phyloP scores from a whole-genome alignment of 768 basidiomycete genomes.

The Cystoderma amianthinum region DNA sequence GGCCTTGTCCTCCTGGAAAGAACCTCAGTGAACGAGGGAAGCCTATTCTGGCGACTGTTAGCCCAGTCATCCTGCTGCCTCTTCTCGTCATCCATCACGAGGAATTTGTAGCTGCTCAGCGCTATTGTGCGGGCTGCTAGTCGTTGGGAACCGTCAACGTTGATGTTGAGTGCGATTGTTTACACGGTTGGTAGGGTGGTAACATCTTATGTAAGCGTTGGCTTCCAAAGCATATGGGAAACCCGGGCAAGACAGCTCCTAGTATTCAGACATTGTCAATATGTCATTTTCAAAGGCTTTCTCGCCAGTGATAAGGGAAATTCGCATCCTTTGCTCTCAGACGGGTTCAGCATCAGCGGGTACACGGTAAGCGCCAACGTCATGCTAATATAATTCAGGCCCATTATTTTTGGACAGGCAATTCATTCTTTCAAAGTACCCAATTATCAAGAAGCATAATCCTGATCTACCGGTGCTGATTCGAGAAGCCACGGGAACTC shows the following conservation, averaged over 20 bases:
- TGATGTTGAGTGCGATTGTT: constrained; percentile 15
- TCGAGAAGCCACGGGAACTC: constrained; percentile 73
- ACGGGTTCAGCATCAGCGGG: constrained; percentile 71
- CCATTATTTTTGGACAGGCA: constrained; percentile 40
- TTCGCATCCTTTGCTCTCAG: constrained; percentile 78
- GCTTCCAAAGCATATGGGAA: constrained; percentile 6
- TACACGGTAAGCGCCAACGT: constrained; percentile 46
- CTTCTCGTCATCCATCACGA: constrained; percentile 42
- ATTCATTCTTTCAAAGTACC: constrained; percentile 72
- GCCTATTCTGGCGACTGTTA: constrained; percentile 60
- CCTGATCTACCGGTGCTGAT: constrained; percentile 83
- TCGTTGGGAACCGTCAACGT: constrained; percentile 17
- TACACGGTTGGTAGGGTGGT: constrained; percentile 22
- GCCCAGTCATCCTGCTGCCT: constrained; percentile 70
- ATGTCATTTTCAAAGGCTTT: constrained; percentile 72
- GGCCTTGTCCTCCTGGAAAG: constrained; percentile 85
- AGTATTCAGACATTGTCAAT: constrained; percentile 7
- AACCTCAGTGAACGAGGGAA: constrained; percentile 89
- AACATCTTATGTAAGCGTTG: constrained; percentile 27
- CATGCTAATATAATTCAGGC: neutral
- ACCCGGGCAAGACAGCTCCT: no score
- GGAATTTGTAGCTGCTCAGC: constrained; percentile 7
- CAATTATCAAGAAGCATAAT: constrained; percentile 72
- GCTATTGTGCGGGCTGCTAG: constrained; percentile 3
- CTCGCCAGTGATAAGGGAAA: constrained; percentile 72